Percentiles rank a stretch among this genome's conserved stretches.
These are phyloP conservation scores for Pelargonium fulgidum DNA, from an alignment of 441 rosid genomes.

Conservation along the genomic window DNA sequence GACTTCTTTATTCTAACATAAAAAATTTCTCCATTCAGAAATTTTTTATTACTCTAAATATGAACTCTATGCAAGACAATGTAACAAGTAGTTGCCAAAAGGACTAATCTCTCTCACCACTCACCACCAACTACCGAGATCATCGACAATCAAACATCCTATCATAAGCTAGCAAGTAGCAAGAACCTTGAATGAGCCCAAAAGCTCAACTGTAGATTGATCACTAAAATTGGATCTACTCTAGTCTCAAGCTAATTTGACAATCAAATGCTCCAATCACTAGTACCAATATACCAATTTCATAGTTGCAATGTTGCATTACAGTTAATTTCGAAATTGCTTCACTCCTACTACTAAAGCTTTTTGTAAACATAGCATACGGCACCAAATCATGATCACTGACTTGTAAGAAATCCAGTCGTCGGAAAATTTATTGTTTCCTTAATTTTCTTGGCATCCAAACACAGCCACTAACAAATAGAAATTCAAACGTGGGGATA, in stretches of 20 bases:
- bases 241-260: not conserved
- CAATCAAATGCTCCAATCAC: slow-evolving; percentile 1
- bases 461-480: not conserved
- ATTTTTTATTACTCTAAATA: not conserved
- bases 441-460: not conserved
- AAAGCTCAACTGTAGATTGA: no score
- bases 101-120: not conserved
- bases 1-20: not conserved
- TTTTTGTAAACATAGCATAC: not conserved
- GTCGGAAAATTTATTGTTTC: not conserved
- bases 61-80: not conserved
- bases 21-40: not conserved
- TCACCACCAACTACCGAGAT: not conserved
- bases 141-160: not conserved
- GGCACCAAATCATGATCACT: not conserved
- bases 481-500: not conserved
- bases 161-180: not conserved
- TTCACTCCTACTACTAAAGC: not conserved
- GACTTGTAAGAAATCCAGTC: not conserved
- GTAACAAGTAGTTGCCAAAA: not conserved
- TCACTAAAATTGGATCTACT: not conserved
- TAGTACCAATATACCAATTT: not conserved
- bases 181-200: not conserved
- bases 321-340: not conserved
- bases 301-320: not conserved